Base-by-base conservation (phyloP, 805 yeast genomes). In the Ogataea trehalophila region DNA sequence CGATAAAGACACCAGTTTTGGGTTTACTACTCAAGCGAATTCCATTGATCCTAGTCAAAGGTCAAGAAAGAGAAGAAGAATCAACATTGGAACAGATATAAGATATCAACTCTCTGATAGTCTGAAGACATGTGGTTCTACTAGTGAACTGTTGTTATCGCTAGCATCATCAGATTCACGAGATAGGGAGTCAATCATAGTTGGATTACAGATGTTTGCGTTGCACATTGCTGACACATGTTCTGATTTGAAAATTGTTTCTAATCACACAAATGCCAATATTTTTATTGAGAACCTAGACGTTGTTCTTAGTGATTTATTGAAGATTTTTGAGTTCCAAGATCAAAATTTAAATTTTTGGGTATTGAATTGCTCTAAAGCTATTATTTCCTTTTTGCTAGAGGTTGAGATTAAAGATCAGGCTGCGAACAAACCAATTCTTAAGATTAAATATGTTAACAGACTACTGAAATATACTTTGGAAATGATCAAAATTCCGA, bases 381-480 rank as follows among this genome's bases (percentile, higher is more conserved):
- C 39, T 13, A 4, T 52, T 2, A 16, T 52, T 9, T 47, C 53
- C 2, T 39, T 44, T 4, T 15, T 50, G 17, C 18, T 36, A 8
- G 51, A 42, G 26, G 17, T 47, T 1, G 8, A 35, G 7, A 15
- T 23, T 15, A 20, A n/a, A 11, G 34, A 33, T 2, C 17, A 11
- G 3, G 34, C 17, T 4, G 29, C 23, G n/a, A n/a, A 6, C 7
- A 41, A 26, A 26, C 31, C 31, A 26, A 6, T 13, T 11, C 9
- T 48, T 15, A 39, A 44, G 15, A 18, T 37, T 5, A 41, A 37
- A 17, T 16, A 53, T 29, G 37, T 65, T 8, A 56, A 54, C 31
- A 71, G 61, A 43, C 34, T 69, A 4, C 41, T 73, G 35, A 72
- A 70, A 41, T 54, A 68, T 31, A 50, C 71, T 18, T 54, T 76